Percentiles rank a stretch among this genome's conserved stretches.
Evolutionary conservation across 805 yeast species (phyloP).

Genomic region (Schwanniomyces pseudopolymorphus): DNA sequence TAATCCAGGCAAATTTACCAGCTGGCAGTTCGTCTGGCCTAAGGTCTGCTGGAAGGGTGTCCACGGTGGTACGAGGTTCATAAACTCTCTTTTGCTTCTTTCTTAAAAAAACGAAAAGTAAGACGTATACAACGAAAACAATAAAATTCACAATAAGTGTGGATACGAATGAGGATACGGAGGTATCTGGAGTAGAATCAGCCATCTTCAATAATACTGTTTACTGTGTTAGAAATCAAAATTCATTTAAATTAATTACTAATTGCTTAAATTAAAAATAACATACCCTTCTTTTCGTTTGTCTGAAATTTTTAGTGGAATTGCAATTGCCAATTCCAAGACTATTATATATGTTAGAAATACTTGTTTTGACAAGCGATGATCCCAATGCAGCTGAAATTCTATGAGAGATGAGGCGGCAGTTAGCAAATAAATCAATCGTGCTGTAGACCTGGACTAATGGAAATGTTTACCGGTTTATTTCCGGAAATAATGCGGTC

Average conservation of each 20-base stretch:
- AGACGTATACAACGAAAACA: constrained; percentile 40
- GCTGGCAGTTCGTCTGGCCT: constrained; percentile 43
- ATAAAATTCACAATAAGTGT: constrained; percentile 45
- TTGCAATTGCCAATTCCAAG: not conserved
- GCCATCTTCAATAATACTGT: constrained; percentile 4
- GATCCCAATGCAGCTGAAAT: not conserved
- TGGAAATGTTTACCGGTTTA: not conserved
- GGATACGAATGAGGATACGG: constrained; percentile 52
- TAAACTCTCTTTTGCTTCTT: constrained; percentile 48
- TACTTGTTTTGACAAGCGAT: not conserved
- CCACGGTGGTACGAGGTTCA: constrained; percentile 50
- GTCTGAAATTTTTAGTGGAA: not conserved
- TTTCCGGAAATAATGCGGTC: not conserved
- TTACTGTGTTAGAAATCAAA: not conserved
- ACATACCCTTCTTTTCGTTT: no score
- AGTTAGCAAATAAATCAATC: not conserved
- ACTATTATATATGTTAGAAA: not conserved
- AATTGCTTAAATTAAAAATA: no score
- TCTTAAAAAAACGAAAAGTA: constrained; percentile 41
- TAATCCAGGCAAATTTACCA: constrained; percentile 57
- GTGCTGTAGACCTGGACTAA: not conserved
- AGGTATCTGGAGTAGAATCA: constrained; percentile 17
- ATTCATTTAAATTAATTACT: no score
- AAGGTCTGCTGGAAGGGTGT: constrained; percentile 45
- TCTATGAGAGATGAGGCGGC: not conserved